Conservation (phyloP, 345 rosid species). For the Syzygium oleosum region DNA sequence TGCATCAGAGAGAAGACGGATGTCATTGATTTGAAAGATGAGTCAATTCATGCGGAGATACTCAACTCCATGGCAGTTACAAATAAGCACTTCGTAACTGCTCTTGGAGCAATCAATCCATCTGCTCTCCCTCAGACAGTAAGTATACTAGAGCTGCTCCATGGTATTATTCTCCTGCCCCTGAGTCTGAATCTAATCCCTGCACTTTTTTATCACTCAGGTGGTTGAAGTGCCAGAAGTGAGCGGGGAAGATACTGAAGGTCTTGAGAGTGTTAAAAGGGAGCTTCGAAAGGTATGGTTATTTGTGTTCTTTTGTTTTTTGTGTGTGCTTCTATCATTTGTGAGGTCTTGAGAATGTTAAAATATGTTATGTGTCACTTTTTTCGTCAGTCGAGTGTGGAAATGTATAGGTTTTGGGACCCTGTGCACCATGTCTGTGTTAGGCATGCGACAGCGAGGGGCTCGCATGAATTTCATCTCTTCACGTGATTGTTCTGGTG, state of each 20-base stretch:
- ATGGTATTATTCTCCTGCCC: not conserved
- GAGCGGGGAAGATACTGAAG: constrained; percentile 86
- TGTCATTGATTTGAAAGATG: constrained; percentile 93
- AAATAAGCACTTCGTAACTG: constrained; percentile 89
- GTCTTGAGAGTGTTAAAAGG: constrained; percentile 85
- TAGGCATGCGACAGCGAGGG: not conserved
- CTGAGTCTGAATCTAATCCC: not conserved
- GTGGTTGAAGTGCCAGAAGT: constrained; percentile 89
- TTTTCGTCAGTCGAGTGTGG: not conserved
- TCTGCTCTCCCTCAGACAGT: constrained; percentile 13
- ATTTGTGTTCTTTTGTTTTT: not conserved
- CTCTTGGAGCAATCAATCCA: constrained; percentile 15
- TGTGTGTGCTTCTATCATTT: constrained; percentile 8
- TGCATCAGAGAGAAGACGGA: constrained; percentile 98
- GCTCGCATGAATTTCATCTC: not conserved
- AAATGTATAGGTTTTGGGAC: not conserved
- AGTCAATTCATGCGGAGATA: constrained; percentile 78
- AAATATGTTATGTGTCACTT: not conserved
- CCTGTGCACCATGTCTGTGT: not conserved
- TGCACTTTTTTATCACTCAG: constrained; percentile 13
- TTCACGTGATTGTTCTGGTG: not conserved
- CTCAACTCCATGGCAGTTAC: constrained; percentile 94
- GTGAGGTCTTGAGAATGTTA: not conserved
- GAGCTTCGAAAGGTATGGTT: constrained; percentile 77
- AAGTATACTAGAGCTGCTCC: not conserved